Conservation (phyloP, 2,329 filamentous ascomycete genomes). For the Ustilaginoidea virens region DNA sequence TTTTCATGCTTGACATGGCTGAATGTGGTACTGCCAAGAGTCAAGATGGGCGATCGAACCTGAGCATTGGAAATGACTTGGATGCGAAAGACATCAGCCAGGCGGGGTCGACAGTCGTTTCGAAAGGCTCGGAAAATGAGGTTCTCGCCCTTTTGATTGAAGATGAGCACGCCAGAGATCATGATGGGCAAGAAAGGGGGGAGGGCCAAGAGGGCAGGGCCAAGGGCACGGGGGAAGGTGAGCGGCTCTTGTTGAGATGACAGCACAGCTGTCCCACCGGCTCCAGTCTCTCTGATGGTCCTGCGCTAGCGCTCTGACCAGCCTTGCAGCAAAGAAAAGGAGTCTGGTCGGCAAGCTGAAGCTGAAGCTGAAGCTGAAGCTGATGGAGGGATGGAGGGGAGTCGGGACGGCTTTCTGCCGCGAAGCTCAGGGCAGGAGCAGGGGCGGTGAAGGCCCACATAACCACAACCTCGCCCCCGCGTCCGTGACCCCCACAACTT, state of each 20-base stretch:
- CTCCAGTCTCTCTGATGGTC: no score
- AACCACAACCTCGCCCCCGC: no score
- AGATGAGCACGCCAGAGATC: constrained; percentile 93
- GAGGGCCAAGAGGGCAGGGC: no score
- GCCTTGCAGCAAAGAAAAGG: no score
- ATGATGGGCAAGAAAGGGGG: constrained; percentile 48
- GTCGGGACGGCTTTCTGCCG: constrained; percentile 5
- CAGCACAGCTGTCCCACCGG: no score
- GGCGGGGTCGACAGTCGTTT: constrained; percentile 91
- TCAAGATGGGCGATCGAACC: constrained; percentile 93
- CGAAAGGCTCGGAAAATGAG: constrained; percentile 98
- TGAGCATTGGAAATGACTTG: constrained; percentile 98
- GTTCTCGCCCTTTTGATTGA: constrained; percentile 99
- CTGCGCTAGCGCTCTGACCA: no score
- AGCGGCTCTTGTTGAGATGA: no score
- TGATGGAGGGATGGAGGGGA: not conserved
- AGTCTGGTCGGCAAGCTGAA: no score
- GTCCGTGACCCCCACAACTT: no score
- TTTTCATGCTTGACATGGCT: constrained; percentile 99
- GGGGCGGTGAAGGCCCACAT: constrained; percentile 7
- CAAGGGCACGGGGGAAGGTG: no score
- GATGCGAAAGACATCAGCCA: constrained; percentile 98
- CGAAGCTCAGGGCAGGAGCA: no score
- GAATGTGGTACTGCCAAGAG: constrained; percentile 93
- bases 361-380: no score